Conservation (phyloP, 2,329 filamentous ascomycete species). For the Trichoderma citrinoviride region DNA sequence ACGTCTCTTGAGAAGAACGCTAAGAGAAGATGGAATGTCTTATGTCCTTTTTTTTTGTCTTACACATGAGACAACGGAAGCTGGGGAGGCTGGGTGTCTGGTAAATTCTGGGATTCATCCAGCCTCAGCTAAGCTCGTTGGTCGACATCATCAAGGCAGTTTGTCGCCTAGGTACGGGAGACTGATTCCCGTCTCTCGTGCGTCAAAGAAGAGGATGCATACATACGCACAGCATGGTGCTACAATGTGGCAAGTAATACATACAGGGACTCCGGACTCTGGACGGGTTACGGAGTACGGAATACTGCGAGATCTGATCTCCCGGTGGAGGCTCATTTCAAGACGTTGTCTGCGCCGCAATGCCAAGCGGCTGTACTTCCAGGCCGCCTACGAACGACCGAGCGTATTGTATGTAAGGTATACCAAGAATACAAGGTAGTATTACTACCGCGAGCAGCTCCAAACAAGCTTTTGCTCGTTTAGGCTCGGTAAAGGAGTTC, state of each 20-base stretch:
- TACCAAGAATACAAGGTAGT: no score
- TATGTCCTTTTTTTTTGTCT: no score
- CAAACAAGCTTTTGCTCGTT: slow-evolving; percentile 11
- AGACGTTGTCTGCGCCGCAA: slow-evolving; percentile 10
- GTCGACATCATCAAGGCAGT: neutral
- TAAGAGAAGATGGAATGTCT: neutral
- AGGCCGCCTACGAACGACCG: neutral
- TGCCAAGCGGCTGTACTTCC: neutral
- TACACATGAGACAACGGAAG: neutral
- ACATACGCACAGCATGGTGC: neutral
- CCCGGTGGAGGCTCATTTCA: slow-evolving; percentile 14
- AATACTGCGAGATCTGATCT: slow-evolving; percentile 8
- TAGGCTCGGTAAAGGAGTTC: slow-evolving; percentile 1
- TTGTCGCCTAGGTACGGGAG: no score
- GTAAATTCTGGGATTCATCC: neutral
- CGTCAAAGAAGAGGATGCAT: no score
- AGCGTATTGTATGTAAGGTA: neutral
- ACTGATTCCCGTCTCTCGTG: no score
- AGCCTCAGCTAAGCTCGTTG: neutral
- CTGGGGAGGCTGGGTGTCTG: neutral
- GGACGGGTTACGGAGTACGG: neutral
- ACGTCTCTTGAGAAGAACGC: neutral
- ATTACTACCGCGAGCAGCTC: neutral
- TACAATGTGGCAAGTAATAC: neutral
- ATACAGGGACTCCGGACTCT: neutral